Evolutionary conservation across 208 protist species (phyloP).

Genomic region (Jaenimonas drosophilae): DNA sequence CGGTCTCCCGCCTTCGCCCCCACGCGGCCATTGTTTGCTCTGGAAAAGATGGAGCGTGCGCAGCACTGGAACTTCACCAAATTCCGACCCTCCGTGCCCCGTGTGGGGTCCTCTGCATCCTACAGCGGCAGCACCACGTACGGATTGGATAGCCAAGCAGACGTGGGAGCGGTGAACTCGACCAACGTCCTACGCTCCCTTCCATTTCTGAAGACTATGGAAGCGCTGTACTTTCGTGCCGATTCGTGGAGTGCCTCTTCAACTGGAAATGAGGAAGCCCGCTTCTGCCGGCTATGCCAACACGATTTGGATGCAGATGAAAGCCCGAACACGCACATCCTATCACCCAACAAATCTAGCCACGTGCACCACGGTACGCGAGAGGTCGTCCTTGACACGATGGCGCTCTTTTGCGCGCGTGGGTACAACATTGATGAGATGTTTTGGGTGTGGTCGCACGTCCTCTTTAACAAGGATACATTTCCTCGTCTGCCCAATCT

Average conservation of each 20-base stretch:
- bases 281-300: conserved; percentile 56
- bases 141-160: too few relatives aligned
- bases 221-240: too few relatives aligned
- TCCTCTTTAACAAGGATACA: conserved; percentile 27
- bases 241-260: conserved; percentile 13
- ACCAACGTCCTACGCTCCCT: background rate
- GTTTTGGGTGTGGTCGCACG: conserved; percentile 44
- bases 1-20: too few relatives aligned
- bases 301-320: conserved; percentile 23
- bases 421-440: conserved; percentile 73
- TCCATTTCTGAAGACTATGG: too few relatives aligned
- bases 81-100: background rate
- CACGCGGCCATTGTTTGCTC: conserved; percentile 2
- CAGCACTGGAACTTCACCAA: conserved; percentile 11
- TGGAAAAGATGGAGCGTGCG: conserved; percentile 25
- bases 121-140: too few relatives aligned
- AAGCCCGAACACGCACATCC: conserved; percentile 29
- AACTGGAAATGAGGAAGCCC: conserved; percentile 13
- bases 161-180: too few relatives aligned
- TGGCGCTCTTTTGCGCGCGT: conserved; percentile 45
- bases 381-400: conserved; percentile 52
- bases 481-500: conserved; percentile 43
- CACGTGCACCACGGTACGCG: conserved; percentile 50
- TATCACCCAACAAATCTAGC: conserved; percentile 12
- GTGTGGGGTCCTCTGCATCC: background rate